These are phyloP conservation scores for Dittrichia graveolens DNA, from an alignment of 129 eudicot species.

Conservation along the genomic window DNA sequence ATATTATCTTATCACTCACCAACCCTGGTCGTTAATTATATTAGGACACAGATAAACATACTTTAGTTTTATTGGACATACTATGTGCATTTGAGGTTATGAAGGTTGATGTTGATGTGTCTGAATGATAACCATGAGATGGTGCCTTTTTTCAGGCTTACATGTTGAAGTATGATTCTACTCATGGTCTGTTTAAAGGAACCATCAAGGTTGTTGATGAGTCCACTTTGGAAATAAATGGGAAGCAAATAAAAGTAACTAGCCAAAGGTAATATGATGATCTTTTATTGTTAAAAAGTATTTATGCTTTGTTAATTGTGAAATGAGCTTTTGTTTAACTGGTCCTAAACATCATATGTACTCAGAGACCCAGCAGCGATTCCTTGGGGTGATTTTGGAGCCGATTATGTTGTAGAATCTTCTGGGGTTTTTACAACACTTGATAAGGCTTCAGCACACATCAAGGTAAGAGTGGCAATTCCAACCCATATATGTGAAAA, in stretches of 20 bases:
- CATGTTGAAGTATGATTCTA: slow-evolving; percentile 97
- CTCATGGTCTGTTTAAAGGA: slow-evolving; percentile 89
- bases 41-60: neutral
- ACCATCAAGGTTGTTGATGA: slow-evolving; percentile 76
- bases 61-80: neutral
- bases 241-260: slow-evolving; percentile 76
- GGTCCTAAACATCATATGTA: neutral
- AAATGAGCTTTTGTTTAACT: slow-evolving; percentile 1
- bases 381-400: slow-evolving; percentile 97
- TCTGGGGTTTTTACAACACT: slow-evolving; percentile 91
- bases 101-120: slow-evolving; percentile 4
- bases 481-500: no score
- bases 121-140: slow-evolving; percentile 12
- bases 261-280: slow-evolving; percentile 68
- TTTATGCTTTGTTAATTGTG: slow-evolving; percentile 13
- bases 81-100: neutral
- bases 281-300: neutral
- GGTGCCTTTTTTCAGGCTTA: slow-evolving; percentile 60
- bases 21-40: neutral
- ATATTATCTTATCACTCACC: neutral
- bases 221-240: slow-evolving; percentile 89
- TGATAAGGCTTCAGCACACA: slow-evolving; percentile 86
- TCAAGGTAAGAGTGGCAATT: slow-evolving; percentile 49
- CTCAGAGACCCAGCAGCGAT: slow-evolving; percentile 85
- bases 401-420: slow-evolving; percentile 94